Evolutionary conservation across 148 eudicot species (phyloP).

Genomic region (Oxyria digyna): DNA sequence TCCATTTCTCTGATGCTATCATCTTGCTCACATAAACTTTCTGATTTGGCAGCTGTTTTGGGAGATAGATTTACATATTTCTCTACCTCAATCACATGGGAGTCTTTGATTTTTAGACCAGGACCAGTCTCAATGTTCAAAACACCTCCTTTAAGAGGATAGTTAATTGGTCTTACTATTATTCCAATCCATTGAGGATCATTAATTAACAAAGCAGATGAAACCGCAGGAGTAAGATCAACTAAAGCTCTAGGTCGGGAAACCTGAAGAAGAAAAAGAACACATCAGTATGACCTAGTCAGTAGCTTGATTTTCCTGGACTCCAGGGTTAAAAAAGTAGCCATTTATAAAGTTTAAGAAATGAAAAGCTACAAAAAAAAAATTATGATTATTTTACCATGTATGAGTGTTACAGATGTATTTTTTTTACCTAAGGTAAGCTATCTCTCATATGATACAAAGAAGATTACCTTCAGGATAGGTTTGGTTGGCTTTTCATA

Average conservation of each 20-base stretch:
- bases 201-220: conserved; percentile 89
- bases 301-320: background rate
- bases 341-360: background rate
- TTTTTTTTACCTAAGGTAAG: background rate
- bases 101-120: conserved; percentile 61
- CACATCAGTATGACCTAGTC: background rate
- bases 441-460: background rate
- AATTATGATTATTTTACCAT: background rate
- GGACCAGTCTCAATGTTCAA: conserved; percentile 90
- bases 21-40: background rate
- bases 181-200: conserved; percentile 96
- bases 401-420: background rate
- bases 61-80: conserved; percentile 21
- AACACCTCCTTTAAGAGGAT: conserved; percentile 79
- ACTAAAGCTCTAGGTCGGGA: conserved; percentile 88
- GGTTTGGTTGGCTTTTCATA: conserved; percentile 97
- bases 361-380: background rate
- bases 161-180: conserved; percentile 75
- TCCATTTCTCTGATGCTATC: conserved; percentile 19
- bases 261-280: conserved; percentile 29
- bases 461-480: conserved; percentile 59
- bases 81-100: conserved; percentile 70
- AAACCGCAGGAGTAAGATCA: conserved; percentile 86
- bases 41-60: background rate
- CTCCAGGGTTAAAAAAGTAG: background rate